These are phyloP conservation scores for Cyberlindnera petersonii DNA, from an alignment of 805 yeast genomes.

Conservation along the genomic window DNA sequence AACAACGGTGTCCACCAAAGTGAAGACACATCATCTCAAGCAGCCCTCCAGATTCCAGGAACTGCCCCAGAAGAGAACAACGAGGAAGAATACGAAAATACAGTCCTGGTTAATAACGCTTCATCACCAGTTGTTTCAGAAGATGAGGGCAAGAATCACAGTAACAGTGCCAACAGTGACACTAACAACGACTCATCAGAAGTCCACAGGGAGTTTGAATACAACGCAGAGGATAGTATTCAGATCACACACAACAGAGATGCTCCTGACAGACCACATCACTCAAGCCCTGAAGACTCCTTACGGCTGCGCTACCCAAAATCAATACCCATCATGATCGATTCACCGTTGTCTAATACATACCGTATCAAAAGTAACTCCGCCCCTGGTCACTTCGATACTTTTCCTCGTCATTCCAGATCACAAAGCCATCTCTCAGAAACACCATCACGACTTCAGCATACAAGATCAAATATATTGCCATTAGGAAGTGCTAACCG, in stretches of 20 bases:
- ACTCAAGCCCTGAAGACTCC: constrained; percentile 6
- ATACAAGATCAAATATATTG: not conserved
- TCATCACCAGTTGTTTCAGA: constrained; percentile 26
- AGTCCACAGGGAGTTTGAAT: constrained; percentile 4
- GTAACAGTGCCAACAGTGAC: not conserved
- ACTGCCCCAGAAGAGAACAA: constrained; percentile 23
- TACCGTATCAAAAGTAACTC: not conserved
- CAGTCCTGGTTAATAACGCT: constrained; percentile 1
- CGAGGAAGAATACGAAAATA: not conserved
- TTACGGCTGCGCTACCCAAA: constrained; percentile 6
- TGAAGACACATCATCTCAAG: constrained; percentile 11
- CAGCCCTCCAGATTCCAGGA: constrained; percentile 24
- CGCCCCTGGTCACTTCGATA: not conserved
- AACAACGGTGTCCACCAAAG: not conserved
- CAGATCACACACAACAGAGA: constrained; percentile 13
- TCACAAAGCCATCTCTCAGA: constrained; percentile 9
- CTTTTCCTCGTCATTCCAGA: not conserved
- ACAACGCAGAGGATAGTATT: constrained; percentile 23
- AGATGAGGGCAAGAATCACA: constrained; percentile 17
- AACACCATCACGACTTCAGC: constrained; percentile 9
- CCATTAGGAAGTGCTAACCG: not conserved
- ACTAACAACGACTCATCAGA: constrained; percentile 8
- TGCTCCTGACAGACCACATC: not conserved
- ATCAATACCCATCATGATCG: not conserved
- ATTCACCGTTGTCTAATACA: constrained; percentile 3